These are phyloP conservation scores for Microcyclospora pomicola DNA, from an alignment of 2,329 filamentous ascomycete species.

Conservation along the genomic window DNA sequence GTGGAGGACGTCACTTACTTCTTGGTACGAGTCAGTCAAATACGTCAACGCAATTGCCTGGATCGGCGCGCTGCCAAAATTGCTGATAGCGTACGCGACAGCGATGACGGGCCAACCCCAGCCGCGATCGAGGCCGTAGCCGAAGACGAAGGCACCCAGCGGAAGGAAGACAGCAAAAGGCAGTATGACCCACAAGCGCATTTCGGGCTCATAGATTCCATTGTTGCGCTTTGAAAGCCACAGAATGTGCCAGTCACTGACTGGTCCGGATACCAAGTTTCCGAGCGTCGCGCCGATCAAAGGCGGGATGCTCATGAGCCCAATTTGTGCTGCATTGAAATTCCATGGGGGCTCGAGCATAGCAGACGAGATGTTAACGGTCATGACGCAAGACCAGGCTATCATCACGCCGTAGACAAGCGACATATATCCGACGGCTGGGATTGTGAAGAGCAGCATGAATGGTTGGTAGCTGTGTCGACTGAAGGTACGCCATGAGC, in stretches of 20 bases:
- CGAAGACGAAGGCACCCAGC: slow-evolving; percentile 21
- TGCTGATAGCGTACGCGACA: slow-evolving; percentile 26
- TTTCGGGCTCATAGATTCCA: slow-evolving; percentile 24
- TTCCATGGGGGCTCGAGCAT: slow-evolving; percentile 28
- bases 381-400: slow-evolving; percentile 26
- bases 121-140: slow-evolving; percentile 17
- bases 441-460: slow-evolving; percentile 24
- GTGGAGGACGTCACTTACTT: slow-evolving; percentile 13
- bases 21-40: slow-evolving; percentile 25
- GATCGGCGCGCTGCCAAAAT: slow-evolving; percentile 24
- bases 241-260: slow-evolving; percentile 32
- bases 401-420: slow-evolving; percentile 26
- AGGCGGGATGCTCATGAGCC: slow-evolving; percentile 38
- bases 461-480: slow-evolving; percentile 26
- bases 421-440: slow-evolving; percentile 26
- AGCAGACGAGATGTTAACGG: slow-evolving; percentile 17
- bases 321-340: slow-evolving; percentile 36
- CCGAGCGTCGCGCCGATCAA: slow-evolving; percentile 35
- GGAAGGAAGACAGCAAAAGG: slow-evolving; percentile 20
- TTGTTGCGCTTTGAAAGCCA: slow-evolving; percentile 19
- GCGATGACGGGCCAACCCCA: slow-evolving; percentile 17
- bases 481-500: slow-evolving; percentile 18
- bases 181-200: slow-evolving; percentile 22
- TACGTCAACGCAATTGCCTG: slow-evolving; percentile 27
- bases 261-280: slow-evolving; percentile 31